These are phyloP conservation scores for Linanthus parryae DNA, from an alignment of 148 eudicot species.

Conservation along the genomic window DNA sequence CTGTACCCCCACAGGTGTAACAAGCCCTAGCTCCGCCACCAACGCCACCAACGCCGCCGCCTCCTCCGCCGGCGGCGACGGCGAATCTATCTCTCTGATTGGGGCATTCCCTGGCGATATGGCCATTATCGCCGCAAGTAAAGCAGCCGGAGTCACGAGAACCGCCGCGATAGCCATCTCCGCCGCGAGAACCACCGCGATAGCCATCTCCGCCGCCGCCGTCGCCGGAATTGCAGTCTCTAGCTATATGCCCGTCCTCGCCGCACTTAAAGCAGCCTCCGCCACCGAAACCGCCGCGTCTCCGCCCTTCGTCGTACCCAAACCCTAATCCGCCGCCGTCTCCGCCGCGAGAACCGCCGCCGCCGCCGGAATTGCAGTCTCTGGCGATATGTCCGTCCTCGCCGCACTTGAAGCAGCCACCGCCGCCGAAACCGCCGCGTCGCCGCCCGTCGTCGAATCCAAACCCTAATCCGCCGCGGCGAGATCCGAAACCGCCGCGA, in stretches of 20 bases:
- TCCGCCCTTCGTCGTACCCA: not conserved
- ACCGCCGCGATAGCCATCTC: not conserved
- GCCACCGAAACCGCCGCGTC: not conserved
- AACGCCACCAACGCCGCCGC: no score
- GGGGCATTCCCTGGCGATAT: not conserved
- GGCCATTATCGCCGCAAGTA: not conserved
- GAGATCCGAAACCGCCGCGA: not conserved
- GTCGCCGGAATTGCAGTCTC: not conserved
- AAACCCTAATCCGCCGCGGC: no score
- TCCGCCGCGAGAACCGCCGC: not conserved
- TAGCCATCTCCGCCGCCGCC: not conserved
- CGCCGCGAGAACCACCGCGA: not conserved
- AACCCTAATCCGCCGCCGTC: not conserved
- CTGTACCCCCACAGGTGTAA: not conserved
- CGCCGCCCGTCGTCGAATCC: no score
- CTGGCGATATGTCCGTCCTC: slow-evolving; percentile 1
- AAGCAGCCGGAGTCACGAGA: not conserved
- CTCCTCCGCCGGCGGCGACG: no score
- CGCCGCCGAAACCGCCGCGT: no score
- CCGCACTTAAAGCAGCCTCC: not conserved
- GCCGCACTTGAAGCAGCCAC: not conserved
- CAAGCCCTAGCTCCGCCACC: no score
- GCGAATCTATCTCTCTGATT: no score
- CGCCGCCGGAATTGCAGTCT: not conserved
- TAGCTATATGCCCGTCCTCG: not conserved